Evolutionary conservation across 139 green algal genomes (phyloP).

Genomic region (Chlamydomonas sp.): DNA sequence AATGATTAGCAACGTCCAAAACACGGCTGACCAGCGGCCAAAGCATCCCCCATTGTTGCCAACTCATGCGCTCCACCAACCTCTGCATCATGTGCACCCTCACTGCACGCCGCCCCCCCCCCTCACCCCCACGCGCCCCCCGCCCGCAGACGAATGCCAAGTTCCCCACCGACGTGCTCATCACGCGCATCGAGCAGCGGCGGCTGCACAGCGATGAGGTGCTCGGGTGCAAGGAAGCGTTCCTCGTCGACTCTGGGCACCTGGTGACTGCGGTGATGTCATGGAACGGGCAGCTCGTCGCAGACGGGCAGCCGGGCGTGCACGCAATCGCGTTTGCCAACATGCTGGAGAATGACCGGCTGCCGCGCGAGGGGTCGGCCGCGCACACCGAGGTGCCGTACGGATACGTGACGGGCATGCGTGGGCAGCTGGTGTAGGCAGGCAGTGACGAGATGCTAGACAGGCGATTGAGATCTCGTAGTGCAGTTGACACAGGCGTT

Average conservation of each 20-base stretch:
- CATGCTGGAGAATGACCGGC: slow-evolving; percentile 53
- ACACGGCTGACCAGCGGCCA: too few species aligned
- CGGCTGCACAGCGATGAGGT: slow-evolving; percentile 26
- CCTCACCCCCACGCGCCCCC: too few species aligned
- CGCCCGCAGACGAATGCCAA: slow-evolving; percentile 18
- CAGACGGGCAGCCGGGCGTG: slow-evolving; percentile 37
- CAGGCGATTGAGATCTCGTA: too few species aligned
- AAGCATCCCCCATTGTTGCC: too few species aligned
- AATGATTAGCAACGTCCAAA: too few species aligned
- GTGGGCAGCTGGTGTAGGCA: slow-evolving; percentile 36
- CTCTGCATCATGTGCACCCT: too few species aligned
- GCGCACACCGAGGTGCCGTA: slow-evolving; percentile 65
- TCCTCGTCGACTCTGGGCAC: slow-evolving; percentile 14
- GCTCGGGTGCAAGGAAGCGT: slow-evolving; percentile 22
- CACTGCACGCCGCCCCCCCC: too few species aligned
- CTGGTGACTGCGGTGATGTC: slow-evolving; percentile 8
- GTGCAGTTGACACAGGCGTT: too few species aligned
- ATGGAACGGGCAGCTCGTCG: slow-evolving; percentile 7
- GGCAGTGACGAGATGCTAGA: too few species aligned
- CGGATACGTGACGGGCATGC: slow-evolving; percentile 63
- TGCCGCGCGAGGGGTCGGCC: neutral
- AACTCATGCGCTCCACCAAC: too few species aligned
- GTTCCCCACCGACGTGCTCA: slow-evolving; percentile 28
- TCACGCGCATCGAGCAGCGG: slow-evolving; percentile 18
- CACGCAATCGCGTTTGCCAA: slow-evolving; percentile 48